Evolutionary conservation across 768 basidiomycete species (phyloP), one percentile per base, ranked within the genome.

Genomic region (Flagelloscypha sp.): DNA sequence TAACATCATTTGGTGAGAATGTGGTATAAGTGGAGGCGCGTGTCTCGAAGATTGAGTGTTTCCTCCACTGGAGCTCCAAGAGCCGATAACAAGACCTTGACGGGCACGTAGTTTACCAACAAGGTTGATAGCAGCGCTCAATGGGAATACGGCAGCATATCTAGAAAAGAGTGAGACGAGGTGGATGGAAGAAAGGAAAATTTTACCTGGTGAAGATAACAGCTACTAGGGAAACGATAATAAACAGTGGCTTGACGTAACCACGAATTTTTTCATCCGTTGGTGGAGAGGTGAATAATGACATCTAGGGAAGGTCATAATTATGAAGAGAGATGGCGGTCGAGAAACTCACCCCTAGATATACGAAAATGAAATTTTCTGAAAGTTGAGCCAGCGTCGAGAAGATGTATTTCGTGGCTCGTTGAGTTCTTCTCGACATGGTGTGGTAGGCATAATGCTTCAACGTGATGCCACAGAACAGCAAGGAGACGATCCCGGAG

Each of bases 391-490:
- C 90, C 33, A 97, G 80, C 0, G 85, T 87, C 7, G 82, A 79
- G 62, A 98, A 99, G 40, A 97, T 87, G 67, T 93, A 95, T 59
- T 94, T 93, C 19, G 82, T 88, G 9, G 92, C 84, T 29, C 86
- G 76, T 53, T 98, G 95, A 0, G 95, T 97, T 35, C 87, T 76
- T 18, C 76, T 78, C 7, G 90, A 94, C 95, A 99, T 99, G 34
- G 92, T 98, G 63, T 97, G 95, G 55, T 95, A 98, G n/a, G 94
- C 95, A 52, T 99, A 98, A 55, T 99, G 95, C 60, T 99, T 99
- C 48, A 99, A 73, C 3, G 95, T 99, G 55, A 99, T 95, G 41
- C 95, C 94, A 55, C 94, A 98, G 67, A 99, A 97, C 29, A 98
- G 79, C 25, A 98, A 75, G 3, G 93, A 95, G 28, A 98, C 93